Percentiles rank a stretch among this genome's conserved stretches.
These are phyloP conservation scores for Metschnikowia anglica DNA, from an alignment of 805 yeast genomes.

Conservation along the genomic window DNA sequence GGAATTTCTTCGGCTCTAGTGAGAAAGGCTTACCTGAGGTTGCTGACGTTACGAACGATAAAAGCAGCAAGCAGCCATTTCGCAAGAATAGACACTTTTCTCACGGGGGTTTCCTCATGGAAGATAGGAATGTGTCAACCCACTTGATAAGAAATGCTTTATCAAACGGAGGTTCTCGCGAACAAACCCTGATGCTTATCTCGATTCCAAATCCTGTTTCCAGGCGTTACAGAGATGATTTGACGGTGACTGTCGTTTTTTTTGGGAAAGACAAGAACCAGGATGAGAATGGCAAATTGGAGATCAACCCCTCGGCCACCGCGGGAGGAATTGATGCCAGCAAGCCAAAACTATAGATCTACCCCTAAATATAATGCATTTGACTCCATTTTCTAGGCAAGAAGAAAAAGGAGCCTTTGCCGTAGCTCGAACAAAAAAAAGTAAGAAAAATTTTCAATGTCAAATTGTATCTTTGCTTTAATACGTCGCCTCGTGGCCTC, in stretches of 20 bases:
- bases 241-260: constrained; percentile 93
- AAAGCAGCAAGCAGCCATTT: constrained; percentile 71
- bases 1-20: constrained; percentile 42
- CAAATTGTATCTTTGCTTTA: too few species aligned
- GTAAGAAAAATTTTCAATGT: not conserved
- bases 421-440: not conserved
- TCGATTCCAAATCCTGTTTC: constrained; percentile 91
- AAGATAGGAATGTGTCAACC: constrained; percentile 88
- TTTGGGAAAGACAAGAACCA: constrained; percentile 63
- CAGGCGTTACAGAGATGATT: constrained; percentile 90
- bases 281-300: constrained; percentile 49
- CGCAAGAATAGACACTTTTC: constrained; percentile 47
- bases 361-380: not conserved
- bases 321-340: constrained; percentile 50
- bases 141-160: constrained; percentile 92
- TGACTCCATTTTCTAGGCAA: too few species aligned
- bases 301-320: constrained; percentile 56
- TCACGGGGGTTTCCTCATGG: constrained; percentile 51
- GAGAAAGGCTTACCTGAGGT: constrained; percentile 61
- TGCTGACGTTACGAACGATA: constrained; percentile 57
- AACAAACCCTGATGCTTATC: constrained; percentile 82
- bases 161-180: constrained; percentile 80
- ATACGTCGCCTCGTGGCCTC: too few species aligned
- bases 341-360: constrained; percentile 46
- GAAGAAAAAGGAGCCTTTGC: too few species aligned